A percentile compares a stretch with the other conserved stretches of the same genome.
phyloP scores from a whole-genome alignment of 1,284 basidiomycete species.

The Coniophora puteana region DNA sequence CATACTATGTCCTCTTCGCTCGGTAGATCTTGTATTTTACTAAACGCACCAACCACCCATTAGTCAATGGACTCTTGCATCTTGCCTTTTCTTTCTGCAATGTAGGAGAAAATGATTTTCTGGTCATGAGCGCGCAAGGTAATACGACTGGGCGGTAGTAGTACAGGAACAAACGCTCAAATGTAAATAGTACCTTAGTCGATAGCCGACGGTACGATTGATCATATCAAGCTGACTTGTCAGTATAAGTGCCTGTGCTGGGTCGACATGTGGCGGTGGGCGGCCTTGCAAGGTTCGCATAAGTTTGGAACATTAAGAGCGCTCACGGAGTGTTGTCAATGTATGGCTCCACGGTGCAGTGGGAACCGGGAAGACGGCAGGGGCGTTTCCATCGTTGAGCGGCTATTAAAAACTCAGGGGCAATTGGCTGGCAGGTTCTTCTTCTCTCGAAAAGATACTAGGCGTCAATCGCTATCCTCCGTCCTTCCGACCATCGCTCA shows the following conservation, averaged over 20 bases:
- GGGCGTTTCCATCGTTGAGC: slow-evolving; percentile 3
- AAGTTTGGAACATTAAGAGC: too few species aligned
- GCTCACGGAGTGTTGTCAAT: too few species aligned
- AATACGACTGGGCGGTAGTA: too few species aligned
- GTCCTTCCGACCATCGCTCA: not conserved
- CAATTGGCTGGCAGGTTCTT: slow-evolving; percentile 3
- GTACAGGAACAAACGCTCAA: too few species aligned
- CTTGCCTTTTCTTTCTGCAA: not conserved
- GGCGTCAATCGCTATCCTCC: not conserved
- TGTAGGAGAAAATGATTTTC: not conserved
- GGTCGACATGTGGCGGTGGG: too few species aligned
- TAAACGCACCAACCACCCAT: not conserved
- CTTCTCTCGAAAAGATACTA: not conserved
- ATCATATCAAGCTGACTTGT: too few species aligned
- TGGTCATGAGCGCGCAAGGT: slow-evolving; percentile 2
- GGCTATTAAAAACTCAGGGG: not conserved
- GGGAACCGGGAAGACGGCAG: slow-evolving; percentile 1
- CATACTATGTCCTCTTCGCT: slow-evolving; percentile 1
- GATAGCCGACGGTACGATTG: too few species aligned
- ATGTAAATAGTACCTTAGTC: too few species aligned
- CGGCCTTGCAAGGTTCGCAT: too few species aligned
- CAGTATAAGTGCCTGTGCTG: too few species aligned
- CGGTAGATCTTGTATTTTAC: slow-evolving; percentile 4
- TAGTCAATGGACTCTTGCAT: not conserved
- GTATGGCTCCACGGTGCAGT: slow-evolving; percentile 1